Conservation (phyloP, 371 early-diverging fungal species). For the Mucor lusitanicus region DNA sequence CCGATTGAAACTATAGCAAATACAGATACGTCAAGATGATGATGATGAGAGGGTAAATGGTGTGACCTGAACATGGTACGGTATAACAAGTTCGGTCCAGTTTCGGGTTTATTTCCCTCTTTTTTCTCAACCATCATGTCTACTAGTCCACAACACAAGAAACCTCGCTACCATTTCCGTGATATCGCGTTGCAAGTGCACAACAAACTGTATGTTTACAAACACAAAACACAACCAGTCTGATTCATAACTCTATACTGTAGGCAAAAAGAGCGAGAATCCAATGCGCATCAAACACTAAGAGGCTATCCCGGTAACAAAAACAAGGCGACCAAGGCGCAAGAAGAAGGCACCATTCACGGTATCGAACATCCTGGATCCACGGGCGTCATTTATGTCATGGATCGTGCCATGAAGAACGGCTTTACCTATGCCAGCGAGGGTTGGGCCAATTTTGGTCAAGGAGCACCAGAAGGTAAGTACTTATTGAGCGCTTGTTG, state of each 20-base stretch:
- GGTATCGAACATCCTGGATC: constrained; percentile 48
- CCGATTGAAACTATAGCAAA: too few relatives aligned
- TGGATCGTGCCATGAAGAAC: constrained; percentile 48
- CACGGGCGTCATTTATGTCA: constrained; percentile 58
- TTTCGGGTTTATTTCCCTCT: too few relatives aligned
- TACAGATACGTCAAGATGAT: too few relatives aligned
- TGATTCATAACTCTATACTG: not conserved
- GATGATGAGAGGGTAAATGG: too few relatives aligned
- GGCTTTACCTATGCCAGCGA: constrained; percentile 37
- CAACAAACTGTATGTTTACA: constrained; percentile 16
- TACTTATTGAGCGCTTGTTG: too few relatives aligned
- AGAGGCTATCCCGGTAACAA: constrained; percentile 42
- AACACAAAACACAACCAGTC: not conserved
- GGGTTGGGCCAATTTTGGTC: constrained; percentile 56
- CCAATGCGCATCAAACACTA: constrained; percentile 34
- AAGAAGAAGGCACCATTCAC: constrained; percentile 20
- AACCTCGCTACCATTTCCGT: constrained; percentile 18
- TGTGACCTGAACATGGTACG: too few relatives aligned
- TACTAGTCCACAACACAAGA: not conserved
- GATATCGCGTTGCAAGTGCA: constrained; percentile 22
- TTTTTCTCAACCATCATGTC: not conserved
- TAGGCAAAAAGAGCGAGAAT: constrained; percentile 19
- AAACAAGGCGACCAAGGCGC: constrained; percentile 11
- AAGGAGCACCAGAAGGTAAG: constrained; percentile 60
- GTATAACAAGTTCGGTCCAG: too few relatives aligned